A percentile compares a stretch with the other conserved stretches of the same genome.
Evolutionary conservation across 2,329 filamentous ascomycete species (phyloP).

Genomic region (Aspergillus vadensis): DNA sequence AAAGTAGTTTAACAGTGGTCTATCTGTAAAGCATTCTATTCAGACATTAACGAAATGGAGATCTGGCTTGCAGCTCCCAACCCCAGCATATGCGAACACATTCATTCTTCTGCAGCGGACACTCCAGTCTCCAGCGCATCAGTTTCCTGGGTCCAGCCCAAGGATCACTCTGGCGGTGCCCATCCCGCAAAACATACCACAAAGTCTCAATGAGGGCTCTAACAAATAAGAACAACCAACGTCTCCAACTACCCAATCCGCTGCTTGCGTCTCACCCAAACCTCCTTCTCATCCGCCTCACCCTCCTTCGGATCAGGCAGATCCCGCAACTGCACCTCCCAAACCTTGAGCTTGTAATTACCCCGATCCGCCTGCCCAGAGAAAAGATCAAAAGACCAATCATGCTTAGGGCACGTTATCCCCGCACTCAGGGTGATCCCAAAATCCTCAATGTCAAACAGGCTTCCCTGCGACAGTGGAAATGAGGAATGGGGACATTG

Average conservation of each 20-base stretch:
- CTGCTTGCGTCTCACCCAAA: constrained; percentile 40
- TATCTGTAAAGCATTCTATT: background rate
- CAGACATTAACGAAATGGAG: background rate
- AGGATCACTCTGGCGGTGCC: background rate
- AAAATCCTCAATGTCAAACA: constrained; percentile 75
- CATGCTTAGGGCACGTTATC: constrained; percentile 68
- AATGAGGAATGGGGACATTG: constrained; percentile 69
- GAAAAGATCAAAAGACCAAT: constrained; percentile 70
- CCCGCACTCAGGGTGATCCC: constrained; percentile 55
- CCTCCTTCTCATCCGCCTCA: constrained; percentile 28
- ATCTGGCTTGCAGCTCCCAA: background rate
- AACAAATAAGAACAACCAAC: background rate
- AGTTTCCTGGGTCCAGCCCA: background rate
- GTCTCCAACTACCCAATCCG: constrained; percentile 29
- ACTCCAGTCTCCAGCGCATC: too few relatives aligned
- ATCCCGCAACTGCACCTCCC: constrained; percentile 62
- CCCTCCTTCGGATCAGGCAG: background rate
- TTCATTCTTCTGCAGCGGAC: too few relatives aligned
- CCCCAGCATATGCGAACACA: too few relatives aligned
- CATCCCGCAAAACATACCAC: background rate
- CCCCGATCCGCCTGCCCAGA: constrained; percentile 64
- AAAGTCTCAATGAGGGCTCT: constrained; percentile 5
- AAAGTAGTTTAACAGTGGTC: constrained; percentile 26
- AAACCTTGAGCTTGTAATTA: constrained; percentile 62
- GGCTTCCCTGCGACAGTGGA: constrained; percentile 62